Evolutionary conservation across 1,284 basidiomycete genomes (phyloP).

Genomic region (Naganishia cerealis): DNA sequence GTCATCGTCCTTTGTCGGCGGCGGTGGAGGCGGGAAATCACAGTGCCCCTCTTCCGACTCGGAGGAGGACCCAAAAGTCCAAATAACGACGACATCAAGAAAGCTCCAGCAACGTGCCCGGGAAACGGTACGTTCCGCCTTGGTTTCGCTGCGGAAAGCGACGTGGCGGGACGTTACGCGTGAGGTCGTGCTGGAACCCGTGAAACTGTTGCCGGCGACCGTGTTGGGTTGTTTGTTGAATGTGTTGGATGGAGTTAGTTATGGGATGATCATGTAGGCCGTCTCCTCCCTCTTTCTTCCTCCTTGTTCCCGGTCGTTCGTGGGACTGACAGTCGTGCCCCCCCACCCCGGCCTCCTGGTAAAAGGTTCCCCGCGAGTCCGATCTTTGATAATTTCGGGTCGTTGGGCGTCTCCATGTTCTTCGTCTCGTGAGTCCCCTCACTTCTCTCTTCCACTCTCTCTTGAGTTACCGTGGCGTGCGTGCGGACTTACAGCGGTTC

Average conservation of each 20-base stretch:
- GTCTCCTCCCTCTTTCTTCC: slow-evolving; percentile 6
- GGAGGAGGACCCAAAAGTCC: not conserved
- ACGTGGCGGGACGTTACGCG: slow-evolving; percentile 44
- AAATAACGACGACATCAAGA: no score
- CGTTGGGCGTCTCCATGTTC: slow-evolving; percentile 92
- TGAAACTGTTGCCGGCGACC: slow-evolving; percentile 72
- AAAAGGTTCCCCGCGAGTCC: slow-evolving; percentile 81
- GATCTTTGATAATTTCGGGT: slow-evolving; percentile 77
- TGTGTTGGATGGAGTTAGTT: slow-evolving; percentile 81
- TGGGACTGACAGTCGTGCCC: slow-evolving; percentile 52
- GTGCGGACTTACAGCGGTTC: not conserved
- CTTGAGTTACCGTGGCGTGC: not conserved
- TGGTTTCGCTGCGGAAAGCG: slow-evolving; percentile 40
- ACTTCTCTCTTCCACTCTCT: slow-evolving; percentile 23
- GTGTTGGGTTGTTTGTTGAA: slow-evolving; percentile 84
- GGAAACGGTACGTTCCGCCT: slow-evolving; percentile 1
- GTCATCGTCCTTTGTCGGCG: not conserved
- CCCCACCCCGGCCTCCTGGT: slow-evolving; percentile 49
- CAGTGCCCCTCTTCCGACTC: not conserved
- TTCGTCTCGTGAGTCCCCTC: slow-evolving; percentile 69
- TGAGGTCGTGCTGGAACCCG: slow-evolving; percentile 55
- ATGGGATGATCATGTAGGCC: slow-evolving; percentile 68
- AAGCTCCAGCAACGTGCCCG: not conserved
- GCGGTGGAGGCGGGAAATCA: not conserved
- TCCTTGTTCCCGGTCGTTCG: not conserved